Evolutionary conservation across 2,329 filamentous ascomycete genomes (phyloP).

Genomic region (Ramichloridium luteum): DNA sequence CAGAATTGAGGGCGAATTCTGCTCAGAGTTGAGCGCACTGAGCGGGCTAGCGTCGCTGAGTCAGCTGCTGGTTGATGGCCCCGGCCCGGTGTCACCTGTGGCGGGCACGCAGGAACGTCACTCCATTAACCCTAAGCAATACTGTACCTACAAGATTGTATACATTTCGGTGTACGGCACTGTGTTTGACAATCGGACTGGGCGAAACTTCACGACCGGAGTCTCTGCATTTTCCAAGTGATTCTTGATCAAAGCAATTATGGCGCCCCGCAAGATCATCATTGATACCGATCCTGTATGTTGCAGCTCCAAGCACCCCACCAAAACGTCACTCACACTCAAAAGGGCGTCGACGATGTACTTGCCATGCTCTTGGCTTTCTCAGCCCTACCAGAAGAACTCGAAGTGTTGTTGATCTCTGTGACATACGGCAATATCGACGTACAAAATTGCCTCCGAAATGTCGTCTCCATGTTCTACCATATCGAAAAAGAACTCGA

Average conservation of each 20-base stretch:
- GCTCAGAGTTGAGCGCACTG: too few relatives aligned
- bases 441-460: constrained; percentile 72
- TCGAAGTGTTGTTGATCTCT: constrained; percentile 75
- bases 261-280: constrained; percentile 54
- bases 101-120: too few relatives aligned
- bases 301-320: constrained; percentile 2
- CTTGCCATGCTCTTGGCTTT: constrained; percentile 80
- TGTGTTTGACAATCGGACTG: too few relatives aligned
- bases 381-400: constrained; percentile 66
- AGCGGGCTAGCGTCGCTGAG: too few relatives aligned
- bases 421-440: constrained; percentile 91
- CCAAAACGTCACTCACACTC: background rate
- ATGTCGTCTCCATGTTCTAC: constrained; percentile 82
- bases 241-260: constrained; percentile 11
- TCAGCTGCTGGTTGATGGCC: too few relatives aligned
- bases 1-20: constrained; percentile 6
- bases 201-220: too few relatives aligned
- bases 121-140: too few relatives aligned
- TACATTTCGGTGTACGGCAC: too few relatives aligned
- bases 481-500: constrained; percentile 78
- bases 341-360: constrained; percentile 82
- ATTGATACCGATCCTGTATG: constrained; percentile 89
- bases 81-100: too few relatives aligned
- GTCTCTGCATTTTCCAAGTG: too few relatives aligned
- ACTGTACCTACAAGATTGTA: too few relatives aligned